These are phyloP conservation scores for Pseudozyma hubeiensis DNA, from an alignment of 1,284 basidiomycete species.

Conservation along the genomic window DNA sequence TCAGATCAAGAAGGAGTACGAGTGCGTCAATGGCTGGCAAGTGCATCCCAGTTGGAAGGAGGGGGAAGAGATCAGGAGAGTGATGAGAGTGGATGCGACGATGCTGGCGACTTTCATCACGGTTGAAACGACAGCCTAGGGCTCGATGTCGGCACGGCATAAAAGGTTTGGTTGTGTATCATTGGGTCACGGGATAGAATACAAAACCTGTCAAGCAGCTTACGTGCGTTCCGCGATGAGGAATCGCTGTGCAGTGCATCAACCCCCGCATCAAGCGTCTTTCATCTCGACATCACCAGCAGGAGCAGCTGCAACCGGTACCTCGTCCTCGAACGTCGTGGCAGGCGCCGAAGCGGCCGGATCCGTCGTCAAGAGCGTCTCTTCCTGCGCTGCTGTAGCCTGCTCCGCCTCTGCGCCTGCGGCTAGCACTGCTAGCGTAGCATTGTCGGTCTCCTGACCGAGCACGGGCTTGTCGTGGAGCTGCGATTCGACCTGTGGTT, in stretches of 20 bases:
- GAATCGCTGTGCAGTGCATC: too few species aligned
- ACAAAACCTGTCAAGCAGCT: not conserved
- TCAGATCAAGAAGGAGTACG: slow-evolving; percentile 24
- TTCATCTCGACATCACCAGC: slow-evolving; percentile 39
- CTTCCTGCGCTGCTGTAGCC: slow-evolving; percentile 11
- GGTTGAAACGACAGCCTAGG: not conserved
- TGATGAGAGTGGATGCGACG: slow-evolving; percentile 20
- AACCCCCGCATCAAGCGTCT: slow-evolving; percentile 4
- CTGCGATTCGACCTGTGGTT: slow-evolving; percentile 40
- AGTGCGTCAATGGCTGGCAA: slow-evolving; percentile 30
- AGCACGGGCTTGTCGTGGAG: slow-evolving; percentile 28
- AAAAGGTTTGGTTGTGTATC: not conserved
- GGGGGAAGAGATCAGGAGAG: not conserved
- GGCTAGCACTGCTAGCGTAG: slow-evolving; percentile 25
- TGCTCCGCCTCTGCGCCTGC: slow-evolving; percentile 25
- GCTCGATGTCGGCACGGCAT: not conserved
- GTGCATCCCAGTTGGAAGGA: slow-evolving; percentile 1
- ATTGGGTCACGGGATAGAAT: slow-evolving; percentile 3
- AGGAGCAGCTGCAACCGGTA: not conserved
- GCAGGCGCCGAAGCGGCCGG: slow-evolving; percentile 16
- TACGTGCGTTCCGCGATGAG: too few species aligned
- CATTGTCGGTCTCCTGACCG: slow-evolving; percentile 11
- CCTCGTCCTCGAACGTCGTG: slow-evolving; percentile 17
- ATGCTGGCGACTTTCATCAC: slow-evolving; percentile 25
- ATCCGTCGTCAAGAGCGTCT: slow-evolving; percentile 16